These are phyloP conservation scores for Boletus pseudo-olivaceus DNA, from an alignment of 768 basidiomycete species.

Conservation along the genomic window DNA sequence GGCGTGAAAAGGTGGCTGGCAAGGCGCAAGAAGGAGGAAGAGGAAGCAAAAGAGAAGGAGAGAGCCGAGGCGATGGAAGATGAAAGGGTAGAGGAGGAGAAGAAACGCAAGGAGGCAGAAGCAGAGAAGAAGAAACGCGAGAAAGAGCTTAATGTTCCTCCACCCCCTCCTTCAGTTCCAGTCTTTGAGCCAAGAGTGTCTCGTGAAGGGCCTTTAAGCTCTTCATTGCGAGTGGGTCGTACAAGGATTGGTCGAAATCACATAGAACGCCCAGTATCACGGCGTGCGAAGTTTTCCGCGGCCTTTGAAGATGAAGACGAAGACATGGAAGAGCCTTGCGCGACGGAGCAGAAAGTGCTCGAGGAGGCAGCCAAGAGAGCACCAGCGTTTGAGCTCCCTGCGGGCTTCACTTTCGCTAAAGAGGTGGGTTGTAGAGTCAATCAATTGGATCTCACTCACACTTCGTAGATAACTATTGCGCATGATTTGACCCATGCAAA, in stretches of 20 bases:
- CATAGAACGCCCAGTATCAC: slow-evolving; percentile 50
- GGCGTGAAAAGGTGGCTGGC: slow-evolving; percentile 77
- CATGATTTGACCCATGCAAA: slow-evolving; percentile 45
- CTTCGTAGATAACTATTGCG: slow-evolving; percentile 33
- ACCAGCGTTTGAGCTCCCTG: slow-evolving; percentile 57
- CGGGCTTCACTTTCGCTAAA: slow-evolving; percentile 66
- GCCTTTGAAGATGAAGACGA: slow-evolving; percentile 51
- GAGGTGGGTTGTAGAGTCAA: slow-evolving; percentile 38
- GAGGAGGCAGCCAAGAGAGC: slow-evolving; percentile 54
- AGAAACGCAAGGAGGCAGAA: slow-evolving; percentile 18
- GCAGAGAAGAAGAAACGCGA: slow-evolving; percentile 16
- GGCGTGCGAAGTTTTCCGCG: slow-evolving; percentile 63
- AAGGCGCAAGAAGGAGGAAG: slow-evolving; percentile 54
- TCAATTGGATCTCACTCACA: background rate
- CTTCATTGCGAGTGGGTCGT: slow-evolving; percentile 67
- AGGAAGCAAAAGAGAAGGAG: slow-evolving; percentile 41
- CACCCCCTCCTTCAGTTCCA: slow-evolving; percentile 14
- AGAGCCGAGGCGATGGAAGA: slow-evolving; percentile 34
- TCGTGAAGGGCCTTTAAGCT: slow-evolving; percentile 28
- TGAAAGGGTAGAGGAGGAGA: slow-evolving; percentile 30
- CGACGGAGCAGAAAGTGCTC: slow-evolving; percentile 43
- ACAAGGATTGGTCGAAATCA: slow-evolving; percentile 55
- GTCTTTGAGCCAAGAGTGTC: slow-evolving; percentile 18
- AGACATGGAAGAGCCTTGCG: slow-evolving; percentile 37
- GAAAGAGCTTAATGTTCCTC: slow-evolving; percentile 17